Evolutionary conservation across 768 basidiomycete species (phyloP).

Genomic region (Boletus huronensis): DNA sequence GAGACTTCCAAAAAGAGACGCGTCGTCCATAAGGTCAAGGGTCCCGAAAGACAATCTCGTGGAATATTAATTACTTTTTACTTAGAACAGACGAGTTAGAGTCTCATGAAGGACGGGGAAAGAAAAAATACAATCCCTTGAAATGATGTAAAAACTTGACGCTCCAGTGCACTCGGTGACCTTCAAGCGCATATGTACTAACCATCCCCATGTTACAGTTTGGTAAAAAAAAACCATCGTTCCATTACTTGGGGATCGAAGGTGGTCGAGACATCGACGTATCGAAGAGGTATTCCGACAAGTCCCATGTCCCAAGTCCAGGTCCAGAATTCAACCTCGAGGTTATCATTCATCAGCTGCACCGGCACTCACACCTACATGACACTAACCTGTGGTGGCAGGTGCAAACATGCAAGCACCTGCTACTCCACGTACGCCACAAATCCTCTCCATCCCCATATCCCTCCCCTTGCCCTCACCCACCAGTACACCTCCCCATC

Average conservation of each 20-base stretch:
- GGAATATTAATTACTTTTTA: too few relatives aligned
- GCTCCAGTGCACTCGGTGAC: background rate
- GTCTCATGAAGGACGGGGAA: background rate
- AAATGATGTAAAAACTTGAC: background rate
- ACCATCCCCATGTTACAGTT: background rate
- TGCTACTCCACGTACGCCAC: slow-evolving; percentile 24
- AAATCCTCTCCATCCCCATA: slow-evolving; percentile 15
- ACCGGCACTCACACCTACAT: background rate
- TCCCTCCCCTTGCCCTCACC: slow-evolving; percentile 29
- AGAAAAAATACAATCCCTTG: background rate
- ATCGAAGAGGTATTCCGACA: background rate
- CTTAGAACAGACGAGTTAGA: too few relatives aligned
- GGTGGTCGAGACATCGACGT: background rate
- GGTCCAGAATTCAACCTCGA: background rate
- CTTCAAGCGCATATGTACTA: too few relatives aligned
- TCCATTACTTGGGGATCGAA: background rate
- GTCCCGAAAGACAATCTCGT: background rate
- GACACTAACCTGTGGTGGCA: background rate
- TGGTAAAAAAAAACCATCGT: background rate
- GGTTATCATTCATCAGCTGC: background rate
- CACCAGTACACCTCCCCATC: too few relatives aligned
- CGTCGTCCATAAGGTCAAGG: background rate
- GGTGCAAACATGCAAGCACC: slow-evolving; percentile 11
- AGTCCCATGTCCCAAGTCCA: background rate
- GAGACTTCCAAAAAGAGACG: slow-evolving; percentile 6